These are phyloP conservation scores for Alternaria metachromatica DNA, from an alignment of 2,329 filamentous ascomycete genomes.

Conservation along the genomic window DNA sequence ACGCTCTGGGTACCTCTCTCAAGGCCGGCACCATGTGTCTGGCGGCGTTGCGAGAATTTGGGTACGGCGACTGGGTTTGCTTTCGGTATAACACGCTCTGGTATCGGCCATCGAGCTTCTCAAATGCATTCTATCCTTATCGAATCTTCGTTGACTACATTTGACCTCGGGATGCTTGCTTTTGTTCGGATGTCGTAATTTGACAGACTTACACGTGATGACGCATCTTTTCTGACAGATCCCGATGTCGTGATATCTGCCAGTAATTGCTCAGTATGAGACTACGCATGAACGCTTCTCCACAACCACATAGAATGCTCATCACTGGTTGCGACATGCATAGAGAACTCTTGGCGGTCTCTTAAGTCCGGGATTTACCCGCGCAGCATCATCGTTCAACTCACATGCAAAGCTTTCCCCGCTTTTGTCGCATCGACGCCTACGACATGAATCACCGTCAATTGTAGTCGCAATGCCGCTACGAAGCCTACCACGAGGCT, in stretches of 20 bases:
- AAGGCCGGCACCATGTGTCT: slow-evolving; percentile 1
- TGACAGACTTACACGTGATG: not conserved
- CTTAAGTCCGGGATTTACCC: slow-evolving; percentile 3
- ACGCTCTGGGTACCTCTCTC: slow-evolving; percentile 4
- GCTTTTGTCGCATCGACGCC: slow-evolving; percentile 8
- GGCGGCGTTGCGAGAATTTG: slow-evolving; percentile 7
- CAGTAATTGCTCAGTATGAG: not conserved
- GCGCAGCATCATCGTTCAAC: slow-evolving; percentile 7
- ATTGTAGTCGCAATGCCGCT: slow-evolving; percentile 38
- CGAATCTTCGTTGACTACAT: too few relatives aligned
- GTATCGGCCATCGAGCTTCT: slow-evolving; percentile 18
- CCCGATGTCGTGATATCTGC: not conserved
- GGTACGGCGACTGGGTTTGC: slow-evolving; percentile 4
- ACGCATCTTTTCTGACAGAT: not conserved
- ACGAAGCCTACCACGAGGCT: slow-evolving; percentile 33
- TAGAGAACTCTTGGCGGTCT: not conserved
- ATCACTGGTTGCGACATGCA: not conserved
- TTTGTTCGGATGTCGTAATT: not conserved
- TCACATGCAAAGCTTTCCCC: slow-evolving; percentile 14
- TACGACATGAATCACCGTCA: slow-evolving; percentile 22
- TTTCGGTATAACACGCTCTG: slow-evolving; percentile 18
- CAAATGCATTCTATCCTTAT: slow-evolving; percentile 18
- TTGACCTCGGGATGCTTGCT: too few relatives aligned
- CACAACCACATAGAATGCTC: not conserved
- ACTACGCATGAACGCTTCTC: slow-evolving; percentile 6